Evolutionary conservation across 192 early-diverging fungal species (phyloP), one percentile per base, ranked within the genome.

Genomic region (Obelidium mucronatum): DNA sequence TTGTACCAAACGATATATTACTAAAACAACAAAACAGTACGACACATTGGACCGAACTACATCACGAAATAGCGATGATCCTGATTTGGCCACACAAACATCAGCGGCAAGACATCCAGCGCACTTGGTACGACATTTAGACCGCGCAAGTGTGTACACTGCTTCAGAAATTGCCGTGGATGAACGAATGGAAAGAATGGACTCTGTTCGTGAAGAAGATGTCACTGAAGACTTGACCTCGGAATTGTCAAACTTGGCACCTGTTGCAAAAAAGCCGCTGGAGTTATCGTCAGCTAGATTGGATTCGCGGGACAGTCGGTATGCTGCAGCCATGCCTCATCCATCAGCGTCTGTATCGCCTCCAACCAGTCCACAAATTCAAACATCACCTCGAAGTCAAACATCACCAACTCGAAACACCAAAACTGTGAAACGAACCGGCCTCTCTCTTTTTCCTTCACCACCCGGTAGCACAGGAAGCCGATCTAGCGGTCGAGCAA

Each of bases 61-160:
- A n/a, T n/a, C n/a, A n/a, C n/a, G n/a, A n/a, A n/a, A n/a, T n/a
- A n/a, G n/a, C n/a, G n/a, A n/a, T 31, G 58, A 60, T 60, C n/a
- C 6, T 22, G 63, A 40, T 15, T 40, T 39, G 15, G 37, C 22
- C 22, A 6, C 34, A 15, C 34, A 65, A 17, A 2, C 15, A 13
- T 52, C 39, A n/a, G 37, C 39, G 13, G 22, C 42, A n/a, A 8
- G 39, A 2, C 72, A 74, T 74, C 72, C 72, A 33, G 58, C 59
- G 8, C 72, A 74, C 39, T 63, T 74, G 24, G 55, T 74, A 13
- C 22, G 36, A 24, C 55, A 74, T 26, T 40, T 60, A 2, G 60
- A 74, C 28, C 56, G 72, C 6, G 3, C 37, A 19, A 74, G 72
- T 31, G 42, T 74, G 60, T 74, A 74, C 42, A 74, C 72, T 17